Evolutionary conservation across 2,329 filamentous ascomycete species (phyloP).

Genomic region (Catunica adiposa): DNA sequence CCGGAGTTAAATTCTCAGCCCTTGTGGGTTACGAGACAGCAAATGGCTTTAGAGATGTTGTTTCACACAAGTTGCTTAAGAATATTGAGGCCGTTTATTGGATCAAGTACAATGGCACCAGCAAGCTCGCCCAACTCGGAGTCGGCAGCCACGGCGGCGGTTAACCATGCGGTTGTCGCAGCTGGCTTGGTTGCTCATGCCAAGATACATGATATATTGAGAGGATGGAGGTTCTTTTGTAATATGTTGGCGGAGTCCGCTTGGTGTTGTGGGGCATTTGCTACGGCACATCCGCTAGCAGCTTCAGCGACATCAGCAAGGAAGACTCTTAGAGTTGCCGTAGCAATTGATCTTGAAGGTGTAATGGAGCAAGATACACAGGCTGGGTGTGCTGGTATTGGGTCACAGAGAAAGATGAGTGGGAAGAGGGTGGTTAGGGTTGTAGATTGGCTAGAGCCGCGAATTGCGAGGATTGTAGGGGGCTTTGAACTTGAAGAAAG

Average conservation of each 20-base stretch:
- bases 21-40: constrained; percentile 5
- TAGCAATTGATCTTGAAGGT: background rate
- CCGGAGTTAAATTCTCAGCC: constrained; percentile 1
- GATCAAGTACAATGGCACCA: background rate
- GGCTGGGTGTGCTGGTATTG: background rate
- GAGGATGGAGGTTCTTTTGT: background rate
- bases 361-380: background rate
- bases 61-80: constrained; percentile 4
- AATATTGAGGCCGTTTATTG: constrained; percentile 6
- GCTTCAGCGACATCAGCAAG: background rate
- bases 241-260: background rate
- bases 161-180: background rate
- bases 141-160: background rate
- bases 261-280: constrained; percentile 1
- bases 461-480: background rate
- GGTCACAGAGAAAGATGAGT: background rate
- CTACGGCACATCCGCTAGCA: background rate
- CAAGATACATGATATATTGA: background rate
- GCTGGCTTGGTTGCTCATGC: background rate
- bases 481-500: background rate
- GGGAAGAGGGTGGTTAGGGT: background rate
- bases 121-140: background rate
- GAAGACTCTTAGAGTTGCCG: background rate
- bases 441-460: background rate
- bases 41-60: constrained; percentile 6